phyloP scores from a whole-genome alignment of 305 asterid species.

The Ilex paraguariensis region DNA sequence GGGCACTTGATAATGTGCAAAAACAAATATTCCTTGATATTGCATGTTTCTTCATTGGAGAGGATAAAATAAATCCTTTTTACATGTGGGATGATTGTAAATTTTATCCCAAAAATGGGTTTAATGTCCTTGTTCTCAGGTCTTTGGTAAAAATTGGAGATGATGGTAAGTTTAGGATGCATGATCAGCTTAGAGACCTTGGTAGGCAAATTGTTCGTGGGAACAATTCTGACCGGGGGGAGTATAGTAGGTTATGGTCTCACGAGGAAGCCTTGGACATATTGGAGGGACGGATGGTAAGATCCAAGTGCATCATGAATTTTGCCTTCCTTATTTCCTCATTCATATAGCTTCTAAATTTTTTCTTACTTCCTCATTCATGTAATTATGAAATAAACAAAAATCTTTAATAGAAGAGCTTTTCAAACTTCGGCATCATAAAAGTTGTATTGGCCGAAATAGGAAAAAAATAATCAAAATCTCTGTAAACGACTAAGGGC shows the following conservation, averaged over 20 bases:
- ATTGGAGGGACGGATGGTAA: neutral
- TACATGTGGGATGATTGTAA: neutral
- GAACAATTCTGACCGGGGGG: neutral
- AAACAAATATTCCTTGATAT: slow-evolving; percentile 2
- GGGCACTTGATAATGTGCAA: neutral
- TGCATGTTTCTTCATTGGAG: neutral
- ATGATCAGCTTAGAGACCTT: neutral
- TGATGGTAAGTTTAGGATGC: neutral
- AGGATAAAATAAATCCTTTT: neutral
- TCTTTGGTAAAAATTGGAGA: neutral
- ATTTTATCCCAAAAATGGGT: neutral
- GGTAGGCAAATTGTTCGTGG: neutral
- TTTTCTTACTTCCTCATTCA: too few species aligned
- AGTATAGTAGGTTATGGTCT: neutral
- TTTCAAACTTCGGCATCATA: too few species aligned
- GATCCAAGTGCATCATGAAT: neutral
- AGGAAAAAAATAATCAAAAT: too few species aligned
- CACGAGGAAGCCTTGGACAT: neutral
- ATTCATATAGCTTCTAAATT: neutral
- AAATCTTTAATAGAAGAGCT: too few species aligned
- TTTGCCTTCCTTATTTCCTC: neutral
- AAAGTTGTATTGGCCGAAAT: too few species aligned
- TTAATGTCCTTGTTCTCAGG: neutral
- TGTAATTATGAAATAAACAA: too few species aligned
- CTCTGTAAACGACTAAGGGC: too few species aligned